Evolutionary conservation across 805 yeast species (phyloP).

Genomic region (Saccharomycopsis sp.): DNA sequence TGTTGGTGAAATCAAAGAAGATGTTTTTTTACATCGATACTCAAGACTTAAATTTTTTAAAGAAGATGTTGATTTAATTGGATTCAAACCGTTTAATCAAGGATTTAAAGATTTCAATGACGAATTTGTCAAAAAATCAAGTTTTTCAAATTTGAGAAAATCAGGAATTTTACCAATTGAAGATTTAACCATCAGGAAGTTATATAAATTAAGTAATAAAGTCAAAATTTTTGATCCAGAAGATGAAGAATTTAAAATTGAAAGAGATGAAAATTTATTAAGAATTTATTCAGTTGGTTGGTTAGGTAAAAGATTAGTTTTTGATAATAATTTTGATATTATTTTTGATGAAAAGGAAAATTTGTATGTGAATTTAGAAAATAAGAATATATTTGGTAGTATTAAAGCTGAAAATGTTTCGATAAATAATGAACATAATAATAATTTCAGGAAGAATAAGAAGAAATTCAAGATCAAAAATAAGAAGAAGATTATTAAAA

Average conservation of each 20-base stretch:
- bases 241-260: conserved; percentile 2
- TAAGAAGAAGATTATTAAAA: neutral
- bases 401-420: neutral
- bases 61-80: conserved; percentile 57
- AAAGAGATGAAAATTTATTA: conserved; percentile 6
- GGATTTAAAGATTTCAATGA: conserved; percentile 57
- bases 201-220: too few relatives aligned
- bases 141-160: conserved; percentile 23
- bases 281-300: conserved; percentile 13
- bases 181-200: conserved; percentile 2
- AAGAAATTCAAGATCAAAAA: neutral
- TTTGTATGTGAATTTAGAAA: neutral
- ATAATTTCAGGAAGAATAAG: neutral
- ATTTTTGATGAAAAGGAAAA: neutral
- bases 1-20: neutral
- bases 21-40: conserved; percentile 27
- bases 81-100: conserved; percentile 45
- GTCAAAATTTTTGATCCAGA: neutral
- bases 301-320: conserved; percentile 9
- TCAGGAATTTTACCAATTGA: conserved; percentile 25
- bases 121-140: conserved; percentile 29
- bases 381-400: neutral
- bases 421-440: neutral
- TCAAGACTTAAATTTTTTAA: conserved; percentile 42
- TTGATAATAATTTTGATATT: conserved; percentile 4